Conservation (phyloP, 163 green algal genomes). For the Smithsoniella earleae region DNA sequence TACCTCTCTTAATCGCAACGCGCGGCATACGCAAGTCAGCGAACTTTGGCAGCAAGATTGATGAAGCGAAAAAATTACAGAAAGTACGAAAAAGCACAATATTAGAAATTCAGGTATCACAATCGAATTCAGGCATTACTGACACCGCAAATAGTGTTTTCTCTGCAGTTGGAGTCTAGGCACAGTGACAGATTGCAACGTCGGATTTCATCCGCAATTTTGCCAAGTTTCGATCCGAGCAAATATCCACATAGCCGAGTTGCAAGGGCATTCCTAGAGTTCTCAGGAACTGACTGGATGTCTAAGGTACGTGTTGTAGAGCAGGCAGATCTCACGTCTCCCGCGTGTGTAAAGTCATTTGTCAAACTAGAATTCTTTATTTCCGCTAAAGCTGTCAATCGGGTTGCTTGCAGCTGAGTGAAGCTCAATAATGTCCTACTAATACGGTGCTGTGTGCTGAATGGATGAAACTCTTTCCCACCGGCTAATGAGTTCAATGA, state of each 20-base stretch:
- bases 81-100: too few species aligned
- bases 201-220: too few species aligned
- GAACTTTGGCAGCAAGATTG: not conserved
- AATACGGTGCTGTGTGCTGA: not conserved
- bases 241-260: slow-evolving; percentile 2
- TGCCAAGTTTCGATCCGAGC: slow-evolving; percentile 15
- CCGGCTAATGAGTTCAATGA: too few species aligned
- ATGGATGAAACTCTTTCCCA: too few species aligned
- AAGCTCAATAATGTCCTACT: not conserved
- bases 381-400: not conserved
- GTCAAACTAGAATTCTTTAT: too few species aligned
- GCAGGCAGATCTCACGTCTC: too few species aligned
- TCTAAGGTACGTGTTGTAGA: not conserved
- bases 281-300: slow-evolving; percentile 15
- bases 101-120: not conserved
- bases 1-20: not conserved
- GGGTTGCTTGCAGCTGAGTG: not conserved
- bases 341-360: too few species aligned
- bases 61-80: too few species aligned
- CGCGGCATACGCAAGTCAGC: not conserved
- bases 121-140: not conserved
- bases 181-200: too few species aligned
- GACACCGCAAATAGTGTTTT: not conserved
- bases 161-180: not conserved
- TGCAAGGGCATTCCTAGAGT: slow-evolving; percentile 3